Percentiles rank a stretch among this genome's conserved stretches.
Conservation (phyloP, 2,329 filamentous ascomycete genomes). For the Knufia petricola region DNA sequence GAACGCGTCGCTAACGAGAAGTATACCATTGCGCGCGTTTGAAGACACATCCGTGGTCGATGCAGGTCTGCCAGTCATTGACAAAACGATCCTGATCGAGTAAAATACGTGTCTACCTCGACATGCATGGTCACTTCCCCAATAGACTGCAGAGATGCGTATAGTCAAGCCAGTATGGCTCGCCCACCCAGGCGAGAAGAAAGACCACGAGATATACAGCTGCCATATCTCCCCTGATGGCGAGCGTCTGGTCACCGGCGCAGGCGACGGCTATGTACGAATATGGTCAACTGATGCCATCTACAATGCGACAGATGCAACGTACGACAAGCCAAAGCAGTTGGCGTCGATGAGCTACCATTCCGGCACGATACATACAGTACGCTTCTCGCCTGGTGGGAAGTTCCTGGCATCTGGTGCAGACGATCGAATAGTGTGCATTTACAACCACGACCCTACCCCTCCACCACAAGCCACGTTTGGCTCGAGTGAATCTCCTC, state of each 20-base stretch:
- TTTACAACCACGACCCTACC: slow-evolving; percentile 81
- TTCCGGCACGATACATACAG: slow-evolving; percentile 91
- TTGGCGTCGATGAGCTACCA: slow-evolving; percentile 98
- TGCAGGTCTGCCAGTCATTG: not conserved
- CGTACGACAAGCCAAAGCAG: slow-evolving; percentile 74
- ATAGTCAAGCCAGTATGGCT: slow-evolving; percentile 11
- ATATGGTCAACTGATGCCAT: slow-evolving; percentile 97
- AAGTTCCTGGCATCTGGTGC: slow-evolving; percentile 94
- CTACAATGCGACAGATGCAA: slow-evolving; percentile 63
- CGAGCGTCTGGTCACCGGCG: slow-evolving; percentile 80
- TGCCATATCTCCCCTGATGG: slow-evolving; percentile 96
- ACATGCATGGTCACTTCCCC: not conserved
- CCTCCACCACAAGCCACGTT: slow-evolving; percentile 71
- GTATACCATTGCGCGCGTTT: too few relatives aligned
- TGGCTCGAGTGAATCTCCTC: slow-evolving; percentile 78
- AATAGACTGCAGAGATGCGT: slow-evolving; percentile 2
- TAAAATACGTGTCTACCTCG: not conserved
- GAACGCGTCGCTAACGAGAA: too few relatives aligned
- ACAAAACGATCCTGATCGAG: not conserved
- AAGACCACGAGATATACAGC: slow-evolving; percentile 97
- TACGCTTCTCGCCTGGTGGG: slow-evolving; percentile 90
- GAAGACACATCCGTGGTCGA: too few relatives aligned
- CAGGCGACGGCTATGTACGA: slow-evolving; percentile 92
- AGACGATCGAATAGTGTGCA: slow-evolving; percentile 97
- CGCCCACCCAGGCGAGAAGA: slow-evolving; percentile 61